Evolutionary conservation across 1,139 yeast species (phyloP), one percentile per base, ranked within the genome.

Genomic region (Candida smagusa): DNA sequence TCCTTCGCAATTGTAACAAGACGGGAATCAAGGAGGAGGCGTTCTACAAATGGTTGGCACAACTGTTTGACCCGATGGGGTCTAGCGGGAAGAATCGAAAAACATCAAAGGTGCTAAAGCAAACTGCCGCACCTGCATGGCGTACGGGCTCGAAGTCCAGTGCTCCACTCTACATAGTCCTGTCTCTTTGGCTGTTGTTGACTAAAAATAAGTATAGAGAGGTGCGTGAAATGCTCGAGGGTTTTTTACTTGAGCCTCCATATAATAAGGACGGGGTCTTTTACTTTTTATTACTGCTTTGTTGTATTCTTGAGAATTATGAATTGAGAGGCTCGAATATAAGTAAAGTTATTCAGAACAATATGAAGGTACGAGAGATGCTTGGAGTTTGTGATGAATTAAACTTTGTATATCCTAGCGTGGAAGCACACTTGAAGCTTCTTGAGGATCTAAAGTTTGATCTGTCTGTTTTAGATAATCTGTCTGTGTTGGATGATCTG

Each of bases 211-310:
- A 63, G 8, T 58, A 53, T 36, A 40, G 50, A 6, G 50, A 41
- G 24, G 53, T 66, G 2, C 54, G 51, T 31, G 64, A 58, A 9
- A 58, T 47, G 12, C 48, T 76, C 11, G 65, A 67, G 27, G 75
- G 68, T 31, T 47, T 73, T 34, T 45, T 73, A 25, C 56, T 74
- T 29, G 65, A 61, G 39, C 73, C 72, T 1, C 79, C 80, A 0
- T 74, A 62, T 47, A 63, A 61, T 41, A 55, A 53, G 7, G 74
- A 74, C 35, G 79, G 80, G 0, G 55, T 59, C 0, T 59, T 66
- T 33, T 63, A 65, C 39, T 70, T 59, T 41, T 47, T 71, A 21
- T 40, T 56, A 39, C 59, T 59, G 6, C 42, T 67, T 16, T 61
- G 72, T 40, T 44, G 52, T 33, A 44, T 68, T 12, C 45, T 41